Percentiles rank a stretch among this genome's conserved stretches.
phyloP scores from a whole-genome alignment of 768 basidiomycete species.

The Psilocybe tampanensis region DNA sequence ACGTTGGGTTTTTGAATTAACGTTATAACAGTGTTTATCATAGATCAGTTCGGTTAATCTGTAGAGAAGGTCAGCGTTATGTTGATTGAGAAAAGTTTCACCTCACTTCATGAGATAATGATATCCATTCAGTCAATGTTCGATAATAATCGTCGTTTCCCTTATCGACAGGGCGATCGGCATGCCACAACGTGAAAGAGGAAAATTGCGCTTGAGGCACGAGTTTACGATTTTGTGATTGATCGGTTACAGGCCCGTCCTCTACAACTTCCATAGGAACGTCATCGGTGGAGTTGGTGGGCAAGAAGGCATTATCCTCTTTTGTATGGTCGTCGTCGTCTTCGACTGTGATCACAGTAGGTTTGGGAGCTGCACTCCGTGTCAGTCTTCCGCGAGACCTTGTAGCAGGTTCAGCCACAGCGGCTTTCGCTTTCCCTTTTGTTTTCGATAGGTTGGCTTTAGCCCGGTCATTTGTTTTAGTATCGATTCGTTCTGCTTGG shows the following conservation, averaged over 20 bases:
- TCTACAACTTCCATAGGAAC: neutral
- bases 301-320: neutral
- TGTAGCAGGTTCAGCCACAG: conserved; percentile 8
- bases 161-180: conserved; percentile 72
- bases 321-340: conserved; percentile 24
- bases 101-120: conserved; percentile 62
- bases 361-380: conserved; percentile 28
- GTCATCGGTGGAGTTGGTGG: neutral
- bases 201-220: conserved; percentile 57
- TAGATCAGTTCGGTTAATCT: conserved; percentile 28
- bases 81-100: neutral
- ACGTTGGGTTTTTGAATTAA: too few relatives aligned
- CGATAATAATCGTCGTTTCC: conserved; percentile 73
- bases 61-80: neutral
- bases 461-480: conserved; percentile 5
- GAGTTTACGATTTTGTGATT: conserved; percentile 35
- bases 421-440: conserved; percentile 11
- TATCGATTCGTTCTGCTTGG: neutral
- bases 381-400: conserved; percentile 28
- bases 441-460: conserved; percentile 9
- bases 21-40: too few relatives aligned
- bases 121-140: conserved; percentile 71
- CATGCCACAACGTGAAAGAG: conserved; percentile 75
- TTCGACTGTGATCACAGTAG: conserved; percentile 23
- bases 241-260: conserved; percentile 7